Evolutionary conservation across 2,329 filamentous ascomycete species (phyloP).

Genomic region (Venturia asperata): DNA sequence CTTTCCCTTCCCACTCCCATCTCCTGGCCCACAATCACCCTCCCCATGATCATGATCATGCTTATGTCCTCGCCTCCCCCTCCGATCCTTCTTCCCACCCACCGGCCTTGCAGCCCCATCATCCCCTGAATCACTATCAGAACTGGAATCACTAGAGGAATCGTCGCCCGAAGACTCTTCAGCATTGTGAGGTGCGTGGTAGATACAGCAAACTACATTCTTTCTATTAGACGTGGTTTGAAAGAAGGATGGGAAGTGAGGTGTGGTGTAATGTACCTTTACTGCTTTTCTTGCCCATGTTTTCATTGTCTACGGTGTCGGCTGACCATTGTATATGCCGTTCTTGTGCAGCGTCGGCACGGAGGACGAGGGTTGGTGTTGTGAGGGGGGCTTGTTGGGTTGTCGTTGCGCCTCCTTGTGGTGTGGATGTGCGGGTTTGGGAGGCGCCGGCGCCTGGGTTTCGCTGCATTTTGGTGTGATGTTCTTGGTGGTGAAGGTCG

Average conservation of each 20-base stretch:
- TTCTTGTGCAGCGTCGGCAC: slow-evolving; percentile 36
- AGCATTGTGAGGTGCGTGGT: slow-evolving; percentile 78
- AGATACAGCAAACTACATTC: slow-evolving; percentile 88
- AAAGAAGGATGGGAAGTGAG: background rate
- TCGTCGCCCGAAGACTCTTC: slow-evolving; percentile 69
- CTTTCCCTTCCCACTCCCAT: slow-evolving; percentile 30
- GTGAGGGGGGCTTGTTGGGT: slow-evolving; percentile 7
- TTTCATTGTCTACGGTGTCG: slow-evolving; percentile 91
- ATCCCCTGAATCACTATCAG: slow-evolving; percentile 47
- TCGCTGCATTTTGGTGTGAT: background rate
- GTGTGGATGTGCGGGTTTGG: background rate
- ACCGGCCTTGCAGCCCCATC: slow-evolving; percentile 41
- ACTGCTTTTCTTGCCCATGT: slow-evolving; percentile 84
- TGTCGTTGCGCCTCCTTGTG: slow-evolving; percentile 6
- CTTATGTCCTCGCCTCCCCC: slow-evolving; percentile 17
- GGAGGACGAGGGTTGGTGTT: slow-evolving; percentile 26
- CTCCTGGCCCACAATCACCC: slow-evolving; percentile 20
- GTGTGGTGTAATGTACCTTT: slow-evolving; percentile 59
- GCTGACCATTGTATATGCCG: slow-evolving; percentile 85
- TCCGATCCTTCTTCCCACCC: slow-evolving; percentile 23
- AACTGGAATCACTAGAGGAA: slow-evolving; percentile 42
- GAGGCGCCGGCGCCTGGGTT: slow-evolving; percentile 1
- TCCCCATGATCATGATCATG: slow-evolving; percentile 37
- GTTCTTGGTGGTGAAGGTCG: background rate
- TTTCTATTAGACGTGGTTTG: background rate